Conservation (phyloP, 495 filamentous ascomycete genomes). For the Hypomontagnella submonticulosa region DNA sequence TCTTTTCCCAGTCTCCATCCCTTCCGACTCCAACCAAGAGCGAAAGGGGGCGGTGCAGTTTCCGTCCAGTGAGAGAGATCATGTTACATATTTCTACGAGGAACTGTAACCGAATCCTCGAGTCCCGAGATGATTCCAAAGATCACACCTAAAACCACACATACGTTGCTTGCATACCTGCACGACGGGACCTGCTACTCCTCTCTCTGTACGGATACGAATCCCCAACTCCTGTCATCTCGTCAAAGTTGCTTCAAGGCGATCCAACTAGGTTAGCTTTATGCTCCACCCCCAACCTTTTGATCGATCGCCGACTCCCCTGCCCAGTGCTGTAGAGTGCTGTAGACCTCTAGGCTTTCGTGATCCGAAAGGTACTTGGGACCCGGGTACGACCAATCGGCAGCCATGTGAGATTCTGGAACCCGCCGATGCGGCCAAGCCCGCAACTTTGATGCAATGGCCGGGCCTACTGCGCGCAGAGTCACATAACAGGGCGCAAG, state of each 20-base stretch:
- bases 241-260: constrained; percentile 24
- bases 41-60: constrained; percentile 38
- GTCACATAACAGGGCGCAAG: constrained; percentile 37
- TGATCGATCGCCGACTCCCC: constrained; percentile 41
- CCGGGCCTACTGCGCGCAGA: constrained; percentile 30
- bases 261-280: constrained; percentile 1
- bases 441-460: constrained; percentile 37
- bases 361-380: constrained; percentile 30
- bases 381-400: constrained; percentile 38
- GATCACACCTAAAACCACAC: constrained; percentile 2
- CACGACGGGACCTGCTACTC: constrained; percentile 4
- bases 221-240: constrained; percentile 33
- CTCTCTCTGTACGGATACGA: constrained; percentile 23
- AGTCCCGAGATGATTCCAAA: constrained; percentile 42
- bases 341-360: constrained; percentile 25
- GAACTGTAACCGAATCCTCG: constrained; percentile 34
- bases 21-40: constrained; percentile 14
- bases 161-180: constrained; percentile 26
- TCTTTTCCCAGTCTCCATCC: constrained; percentile 27
- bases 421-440: constrained; percentile 46
- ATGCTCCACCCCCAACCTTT: constrained; percentile 30
- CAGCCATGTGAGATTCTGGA: constrained; percentile 39
- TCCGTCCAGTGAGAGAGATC: constrained; percentile 23
- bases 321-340: constrained; percentile 13
- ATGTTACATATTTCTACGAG: constrained; percentile 33